phyloP scores from a whole-genome alignment of 257 asterid genomes.

The Fraxinus cuspidata region DNA sequence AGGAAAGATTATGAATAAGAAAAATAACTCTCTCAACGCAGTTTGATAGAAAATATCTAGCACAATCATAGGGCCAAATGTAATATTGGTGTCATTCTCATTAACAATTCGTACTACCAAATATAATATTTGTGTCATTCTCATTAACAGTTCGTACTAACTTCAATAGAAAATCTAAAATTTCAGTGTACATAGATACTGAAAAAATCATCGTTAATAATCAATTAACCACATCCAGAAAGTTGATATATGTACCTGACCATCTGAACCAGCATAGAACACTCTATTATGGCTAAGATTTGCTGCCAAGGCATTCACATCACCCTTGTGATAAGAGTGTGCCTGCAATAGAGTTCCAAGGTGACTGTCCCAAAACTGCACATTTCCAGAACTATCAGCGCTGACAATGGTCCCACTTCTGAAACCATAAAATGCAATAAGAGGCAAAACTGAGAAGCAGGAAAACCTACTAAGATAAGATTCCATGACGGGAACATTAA shows the following conservation, averaged over 20 bases:
- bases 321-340: slow-evolving; percentile 85
- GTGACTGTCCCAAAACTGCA: slow-evolving; percentile 87
- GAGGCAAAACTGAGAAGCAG: background rate
- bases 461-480: background rate
- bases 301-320: slow-evolving; percentile 85
- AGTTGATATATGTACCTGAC: slow-evolving; percentile 69
- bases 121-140: background rate
- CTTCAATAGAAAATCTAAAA: background rate
- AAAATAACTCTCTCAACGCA: background rate
- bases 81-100: background rate
- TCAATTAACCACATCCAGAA: slow-evolving; percentile 47
- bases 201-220: slow-evolving; percentile 27
- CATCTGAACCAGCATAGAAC: slow-evolving; percentile 94
- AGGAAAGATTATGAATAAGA: too few relatives aligned
- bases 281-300: slow-evolving; percentile 83
- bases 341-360: slow-evolving; percentile 86
- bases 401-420: slow-evolving; percentile 61
- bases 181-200: slow-evolving; percentile 23
- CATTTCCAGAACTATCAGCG: slow-evolving; percentile 87
- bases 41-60: background rate
- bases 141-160: too few relatives aligned
- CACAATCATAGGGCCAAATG: background rate
- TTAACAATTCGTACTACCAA: too few relatives aligned
- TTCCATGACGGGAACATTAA: background rate
- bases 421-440: slow-evolving; percentile 19